Evolutionary conservation across 2,329 filamentous ascomycete species (phyloP), one percentile per base, ranked within the genome.

Genomic region (Cercospora sesami): DNA sequence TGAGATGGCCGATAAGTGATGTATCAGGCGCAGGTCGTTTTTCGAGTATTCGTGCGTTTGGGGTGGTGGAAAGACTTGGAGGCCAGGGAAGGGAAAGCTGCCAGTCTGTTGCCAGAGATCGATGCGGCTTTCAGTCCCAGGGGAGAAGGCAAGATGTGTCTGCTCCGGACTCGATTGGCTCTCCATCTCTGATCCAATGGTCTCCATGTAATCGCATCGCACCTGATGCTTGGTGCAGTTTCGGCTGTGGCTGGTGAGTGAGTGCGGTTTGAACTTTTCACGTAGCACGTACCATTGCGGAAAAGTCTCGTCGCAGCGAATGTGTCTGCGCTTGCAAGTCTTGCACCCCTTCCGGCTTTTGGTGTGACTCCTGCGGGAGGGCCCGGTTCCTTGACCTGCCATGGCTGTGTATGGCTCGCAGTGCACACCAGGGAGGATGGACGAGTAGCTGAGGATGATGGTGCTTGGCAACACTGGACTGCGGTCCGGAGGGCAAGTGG

Each of bases 151-250:
- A 64, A 98, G 86, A 73, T 88, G 85, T 21, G 86, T 83, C 69
- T 84, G 82, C 70, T 85, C 84, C 57, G 84, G 83, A 70, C 84
- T 81, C 80, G 80, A 66, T 81, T 82, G 71, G 85, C 85, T 68
- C 31, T 86, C 85, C 60, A 82, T 81, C 69, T 91, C 89, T 67
- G 90, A 85, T 57, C 87, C 85, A 60, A 91, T 87, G 77, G 90
- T 89, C 78, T 98, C 94, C 86, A 97, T 96, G 84, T 98, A 99
- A 75, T 97, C 95, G 82, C 95, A 99, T 77, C 94, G 91, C 76
- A 96, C 95, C 83, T 97, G 97, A 83, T 99, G 95, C 83, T 98
- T 99, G 70, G 94, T 97, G 82, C 95, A 99, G 82, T 99, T 99
- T 77, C 93, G 93, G 83, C 94, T 96, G 77, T 18, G 58, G 31